These are phyloP conservation scores for Coemansia sp. DNA, from an alignment of 192 early-diverging fungal genomes.

Conservation along the genomic window DNA sequence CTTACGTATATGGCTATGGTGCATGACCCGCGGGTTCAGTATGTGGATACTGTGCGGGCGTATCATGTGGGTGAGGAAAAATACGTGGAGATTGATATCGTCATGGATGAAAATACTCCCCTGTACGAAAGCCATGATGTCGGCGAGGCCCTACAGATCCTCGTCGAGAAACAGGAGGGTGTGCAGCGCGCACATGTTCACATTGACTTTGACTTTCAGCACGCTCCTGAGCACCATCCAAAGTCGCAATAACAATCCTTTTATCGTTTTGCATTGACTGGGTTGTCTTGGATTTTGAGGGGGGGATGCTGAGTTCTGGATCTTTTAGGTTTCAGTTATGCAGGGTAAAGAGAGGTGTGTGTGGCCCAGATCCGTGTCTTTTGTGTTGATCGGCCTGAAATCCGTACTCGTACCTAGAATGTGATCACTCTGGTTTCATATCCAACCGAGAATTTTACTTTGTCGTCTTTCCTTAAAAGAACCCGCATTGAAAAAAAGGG, in stretches of 20 bases:
- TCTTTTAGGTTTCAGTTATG: not conserved
- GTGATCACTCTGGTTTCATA: slow-evolving; percentile 1
- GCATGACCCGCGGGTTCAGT: slow-evolving; percentile 59
- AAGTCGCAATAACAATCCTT: slow-evolving; percentile 29
- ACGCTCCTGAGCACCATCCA: slow-evolving; percentile 70
- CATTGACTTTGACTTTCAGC: slow-evolving; percentile 81
- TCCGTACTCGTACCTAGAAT: not conserved
- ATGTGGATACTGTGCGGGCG: slow-evolving; percentile 71
- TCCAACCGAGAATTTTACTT: not conserved
- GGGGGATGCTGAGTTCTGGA: not conserved
- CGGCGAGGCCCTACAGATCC: slow-evolving; percentile 79
- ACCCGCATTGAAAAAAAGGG: not conserved
- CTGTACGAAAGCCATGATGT: slow-evolving; percentile 83
- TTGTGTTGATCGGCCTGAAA: slow-evolving; percentile 3
- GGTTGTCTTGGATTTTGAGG: not conserved
- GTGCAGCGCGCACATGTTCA: slow-evolving; percentile 94
- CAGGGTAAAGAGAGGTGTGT: not conserved
- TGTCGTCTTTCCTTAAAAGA: not conserved
- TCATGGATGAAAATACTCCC: slow-evolving; percentile 76
- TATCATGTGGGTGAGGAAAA: slow-evolving; percentile 81
- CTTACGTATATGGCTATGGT: slow-evolving; percentile 80
- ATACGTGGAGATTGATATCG: slow-evolving; percentile 91
- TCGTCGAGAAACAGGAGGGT: slow-evolving; percentile 72
- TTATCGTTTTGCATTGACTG: not conserved
- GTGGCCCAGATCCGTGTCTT: not conserved